Conservation (phyloP, 2,329 filamentous ascomycete genomes). For the Colletotrichum ledebouriae region DNA sequence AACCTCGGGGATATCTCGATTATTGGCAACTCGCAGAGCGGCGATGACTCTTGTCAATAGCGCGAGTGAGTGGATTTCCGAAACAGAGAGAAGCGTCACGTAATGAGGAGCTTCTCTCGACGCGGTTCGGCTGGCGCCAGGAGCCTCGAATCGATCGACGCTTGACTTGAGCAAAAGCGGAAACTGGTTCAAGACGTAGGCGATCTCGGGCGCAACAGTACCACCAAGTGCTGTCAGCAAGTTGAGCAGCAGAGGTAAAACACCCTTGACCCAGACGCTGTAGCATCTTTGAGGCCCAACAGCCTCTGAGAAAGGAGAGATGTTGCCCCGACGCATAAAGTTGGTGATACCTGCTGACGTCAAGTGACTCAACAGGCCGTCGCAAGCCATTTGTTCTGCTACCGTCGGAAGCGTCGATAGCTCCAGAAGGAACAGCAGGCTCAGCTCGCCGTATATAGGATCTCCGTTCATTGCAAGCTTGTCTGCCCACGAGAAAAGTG, state of each 20-base stretch:
- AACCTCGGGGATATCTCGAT: conserved; percentile 79
- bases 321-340: conserved; percentile 77
- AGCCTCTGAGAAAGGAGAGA: conserved; percentile 83
- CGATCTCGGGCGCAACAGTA: conserved; percentile 86
- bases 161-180: conserved; percentile 81
- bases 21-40: conserved; percentile 73
- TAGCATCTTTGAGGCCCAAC: conserved; percentile 80
- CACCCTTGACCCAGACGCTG: conserved; percentile 88
- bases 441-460: conserved; percentile 94
- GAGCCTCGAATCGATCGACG: conserved; percentile 77
- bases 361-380: conserved; percentile 84
- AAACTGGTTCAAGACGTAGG: conserved; percentile 91
- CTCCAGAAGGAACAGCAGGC: conserved; percentile 87
- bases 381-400: conserved; percentile 90
- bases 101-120: conserved; percentile 67
- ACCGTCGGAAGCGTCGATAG: conserved; percentile 84
- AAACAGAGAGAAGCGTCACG: conserved; percentile 79
- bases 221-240: conserved; percentile 85
- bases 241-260: conserved; percentile 91
- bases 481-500: conserved; percentile 95
- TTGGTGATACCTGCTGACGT: conserved; percentile 83
- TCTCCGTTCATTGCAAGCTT: conserved; percentile 82
- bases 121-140: conserved; percentile 66
- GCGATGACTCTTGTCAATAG: conserved; percentile 81
- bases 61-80: conserved; percentile 83